Evolutionary conservation across 768 basidiomycete species (phyloP).

Genomic region (Podaxis sp.): DNA sequence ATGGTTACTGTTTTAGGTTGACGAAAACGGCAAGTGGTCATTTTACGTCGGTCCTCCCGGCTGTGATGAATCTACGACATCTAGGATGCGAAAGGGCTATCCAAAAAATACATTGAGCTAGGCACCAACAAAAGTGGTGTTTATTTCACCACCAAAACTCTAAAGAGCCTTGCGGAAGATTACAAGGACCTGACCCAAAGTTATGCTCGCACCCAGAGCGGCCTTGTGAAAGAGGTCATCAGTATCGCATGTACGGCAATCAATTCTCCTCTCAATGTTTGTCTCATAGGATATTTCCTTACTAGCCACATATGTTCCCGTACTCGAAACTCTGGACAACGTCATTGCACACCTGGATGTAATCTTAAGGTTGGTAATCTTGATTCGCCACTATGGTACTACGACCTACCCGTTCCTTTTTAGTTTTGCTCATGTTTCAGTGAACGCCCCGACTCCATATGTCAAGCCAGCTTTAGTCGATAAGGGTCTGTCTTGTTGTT

Average conservation of each 20-base stretch:
- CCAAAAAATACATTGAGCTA: slow-evolving; percentile 78
- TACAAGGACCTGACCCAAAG: slow-evolving; percentile 63
- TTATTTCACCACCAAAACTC: slow-evolving; percentile 79
- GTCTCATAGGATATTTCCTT: neutral
- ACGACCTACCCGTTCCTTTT: neutral
- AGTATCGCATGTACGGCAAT: slow-evolving; percentile 75
- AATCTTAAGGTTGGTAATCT: slow-evolving; percentile 66
- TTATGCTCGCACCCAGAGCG: slow-evolving; percentile 76
- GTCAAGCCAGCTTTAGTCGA: slow-evolving; percentile 80
- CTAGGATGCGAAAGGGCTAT: slow-evolving; percentile 78
- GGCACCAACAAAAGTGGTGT: slow-evolving; percentile 83
- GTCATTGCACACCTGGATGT: slow-evolving; percentile 91
- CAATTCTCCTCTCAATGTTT: neutral
- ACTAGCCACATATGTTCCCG: slow-evolving; percentile 88
- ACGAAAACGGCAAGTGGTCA: slow-evolving; percentile 75
- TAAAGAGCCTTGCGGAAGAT: slow-evolving; percentile 73
- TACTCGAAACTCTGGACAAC: slow-evolving; percentile 81
- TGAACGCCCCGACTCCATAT: slow-evolving; percentile 84
- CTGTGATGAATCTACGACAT: neutral
- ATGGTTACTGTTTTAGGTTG: slow-evolving; percentile 91
- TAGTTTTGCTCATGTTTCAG: slow-evolving; percentile 91
- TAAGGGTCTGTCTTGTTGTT: slow-evolving; percentile 53
- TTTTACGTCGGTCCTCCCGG: neutral
- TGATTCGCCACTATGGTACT: neutral
- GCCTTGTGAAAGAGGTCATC: slow-evolving; percentile 90